Conservation (phyloP, 2,329 filamentous ascomycete genomes). For the Verticillium tricorpus region DNA sequence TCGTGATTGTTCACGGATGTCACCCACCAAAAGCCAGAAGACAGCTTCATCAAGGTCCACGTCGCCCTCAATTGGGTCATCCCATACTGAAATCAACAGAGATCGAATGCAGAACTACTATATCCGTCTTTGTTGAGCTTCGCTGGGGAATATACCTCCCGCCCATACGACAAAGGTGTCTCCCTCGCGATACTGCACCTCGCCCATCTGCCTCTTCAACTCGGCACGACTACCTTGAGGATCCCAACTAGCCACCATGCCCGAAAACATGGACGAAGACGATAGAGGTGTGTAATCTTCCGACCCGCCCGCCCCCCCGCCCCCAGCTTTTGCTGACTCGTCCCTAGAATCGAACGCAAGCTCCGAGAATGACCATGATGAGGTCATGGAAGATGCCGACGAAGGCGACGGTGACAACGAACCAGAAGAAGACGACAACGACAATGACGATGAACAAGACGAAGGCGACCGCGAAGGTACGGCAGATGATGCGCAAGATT, state of each 20-base stretch:
- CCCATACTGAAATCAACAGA: background rate
- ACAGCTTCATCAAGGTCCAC: background rate
- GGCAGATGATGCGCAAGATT: constrained; percentile 12
- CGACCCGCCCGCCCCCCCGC: background rate
- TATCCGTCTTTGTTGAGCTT: too few species aligned
- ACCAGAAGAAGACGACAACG: constrained; percentile 22
- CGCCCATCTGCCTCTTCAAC: background rate
- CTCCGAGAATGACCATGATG: constrained; percentile 45
- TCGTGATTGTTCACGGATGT: background rate
- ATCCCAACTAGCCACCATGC: background rate
- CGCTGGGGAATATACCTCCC: too few species aligned
- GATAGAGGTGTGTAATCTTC: constrained; percentile 17
- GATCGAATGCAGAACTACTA: too few species aligned
- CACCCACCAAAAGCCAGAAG: background rate
- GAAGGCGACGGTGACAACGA: constrained; percentile 27
- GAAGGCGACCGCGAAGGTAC: constrained; percentile 22
- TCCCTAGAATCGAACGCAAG: constrained; percentile 31
- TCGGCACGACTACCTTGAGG: too few species aligned
- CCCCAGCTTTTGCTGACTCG: background rate
- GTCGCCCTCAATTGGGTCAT: background rate
- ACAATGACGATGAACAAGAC: constrained; percentile 26
- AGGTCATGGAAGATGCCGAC: constrained; percentile 50
- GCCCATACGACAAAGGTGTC: too few species aligned
- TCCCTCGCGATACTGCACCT: background rate
- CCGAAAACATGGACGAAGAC: constrained; percentile 20